Percentiles rank a stretch among this genome's conserved stretches.
phyloP scores from a whole-genome alignment of 805 yeast species.

The Metschnikowia borealis region DNA sequence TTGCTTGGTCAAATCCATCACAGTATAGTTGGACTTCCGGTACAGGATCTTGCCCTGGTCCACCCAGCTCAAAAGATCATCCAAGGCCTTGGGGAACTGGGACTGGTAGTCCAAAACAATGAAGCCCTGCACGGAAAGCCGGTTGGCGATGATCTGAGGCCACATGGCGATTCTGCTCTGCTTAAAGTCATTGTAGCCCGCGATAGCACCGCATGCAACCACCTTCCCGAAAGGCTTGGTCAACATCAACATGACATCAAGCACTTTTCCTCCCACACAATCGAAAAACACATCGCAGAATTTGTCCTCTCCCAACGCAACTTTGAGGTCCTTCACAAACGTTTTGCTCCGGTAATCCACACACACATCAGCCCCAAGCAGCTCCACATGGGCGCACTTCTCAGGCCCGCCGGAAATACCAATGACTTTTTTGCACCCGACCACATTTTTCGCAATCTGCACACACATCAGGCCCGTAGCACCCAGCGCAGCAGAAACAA shows the following conservation, averaged over 20 bases:
- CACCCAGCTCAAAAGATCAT: constrained; percentile 12
- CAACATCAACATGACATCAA: constrained; percentile 17
- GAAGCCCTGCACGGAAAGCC: constrained; percentile 25
- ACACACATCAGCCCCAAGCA: constrained; percentile 49
- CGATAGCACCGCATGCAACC: constrained; percentile 58
- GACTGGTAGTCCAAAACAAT: constrained; percentile 18
- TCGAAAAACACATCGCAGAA: constrained; percentile 23
- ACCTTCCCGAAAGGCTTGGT: constrained; percentile 34
- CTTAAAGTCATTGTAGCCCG: constrained; percentile 49
- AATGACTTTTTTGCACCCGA: constrained; percentile 51
- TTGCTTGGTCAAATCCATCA: constrained; percentile 16
- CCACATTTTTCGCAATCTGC: constrained; percentile 50
- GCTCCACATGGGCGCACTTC: constrained; percentile 50
- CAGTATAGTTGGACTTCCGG: constrained; percentile 14
- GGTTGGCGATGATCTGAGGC: constrained; percentile 42
- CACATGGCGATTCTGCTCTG: constrained; percentile 38
- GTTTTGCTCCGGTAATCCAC: constrained; percentile 41
- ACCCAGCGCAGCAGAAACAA: constrained; percentile 66
- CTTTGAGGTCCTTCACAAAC: constrained; percentile 1
- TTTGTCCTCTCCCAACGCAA: constrained; percentile 3
- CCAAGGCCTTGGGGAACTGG: constrained; percentile 32
- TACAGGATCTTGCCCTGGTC: constrained; percentile 18
- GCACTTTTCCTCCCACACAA: constrained; percentile 24
- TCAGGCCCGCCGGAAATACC: constrained; percentile 60
- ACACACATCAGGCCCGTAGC: constrained; percentile 61